Conservation (phyloP, 208 protist genomes). For the Paratrypanosoma confusum region DNA sequence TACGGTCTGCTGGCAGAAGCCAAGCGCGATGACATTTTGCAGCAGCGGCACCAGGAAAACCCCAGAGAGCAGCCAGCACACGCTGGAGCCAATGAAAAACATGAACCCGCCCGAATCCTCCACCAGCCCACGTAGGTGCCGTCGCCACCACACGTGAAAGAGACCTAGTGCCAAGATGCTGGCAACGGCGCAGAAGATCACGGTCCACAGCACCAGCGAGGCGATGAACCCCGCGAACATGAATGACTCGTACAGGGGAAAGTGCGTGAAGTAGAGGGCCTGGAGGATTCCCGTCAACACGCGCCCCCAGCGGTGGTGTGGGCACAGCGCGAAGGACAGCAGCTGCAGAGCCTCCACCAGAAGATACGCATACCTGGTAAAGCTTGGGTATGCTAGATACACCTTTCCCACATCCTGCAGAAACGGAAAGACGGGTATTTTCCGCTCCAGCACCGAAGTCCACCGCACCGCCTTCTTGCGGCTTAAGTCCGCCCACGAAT, state of each 20-base stretch:
- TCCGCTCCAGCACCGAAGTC: too few relatives aligned
- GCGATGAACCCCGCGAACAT: constrained; percentile 1
- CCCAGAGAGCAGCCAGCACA: constrained; percentile 2
- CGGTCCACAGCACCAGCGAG: constrained; percentile 1
- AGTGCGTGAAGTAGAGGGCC: constrained; percentile 10
- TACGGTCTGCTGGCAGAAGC: constrained; percentile 1
- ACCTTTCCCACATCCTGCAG: neutral
- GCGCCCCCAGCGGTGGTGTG: constrained; percentile 7
- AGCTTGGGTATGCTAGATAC: constrained; percentile 3
- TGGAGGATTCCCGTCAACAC: constrained; percentile 3
- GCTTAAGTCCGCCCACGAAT: too few relatives aligned
- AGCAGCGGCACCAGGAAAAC: constrained; percentile 10
- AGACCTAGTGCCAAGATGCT: constrained; percentile 1
- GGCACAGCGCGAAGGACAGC: constrained; percentile 8
- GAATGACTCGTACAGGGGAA: constrained; percentile 10
- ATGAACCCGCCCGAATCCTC: neutral
- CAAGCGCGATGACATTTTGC: constrained; percentile 9
- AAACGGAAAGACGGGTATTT: neutral
- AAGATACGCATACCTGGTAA: constrained; percentile 2
- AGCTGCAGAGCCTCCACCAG: constrained; percentile 9
- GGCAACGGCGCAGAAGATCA: constrained; percentile 1
- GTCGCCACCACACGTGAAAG: neutral
- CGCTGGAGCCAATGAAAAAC: constrained; percentile 2
- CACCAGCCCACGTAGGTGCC: neutral
- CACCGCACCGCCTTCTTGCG: too few relatives aligned